Evolutionary conservation across 371 early-diverging fungal species (phyloP).

Genomic region (Mortierella sp.): DNA sequence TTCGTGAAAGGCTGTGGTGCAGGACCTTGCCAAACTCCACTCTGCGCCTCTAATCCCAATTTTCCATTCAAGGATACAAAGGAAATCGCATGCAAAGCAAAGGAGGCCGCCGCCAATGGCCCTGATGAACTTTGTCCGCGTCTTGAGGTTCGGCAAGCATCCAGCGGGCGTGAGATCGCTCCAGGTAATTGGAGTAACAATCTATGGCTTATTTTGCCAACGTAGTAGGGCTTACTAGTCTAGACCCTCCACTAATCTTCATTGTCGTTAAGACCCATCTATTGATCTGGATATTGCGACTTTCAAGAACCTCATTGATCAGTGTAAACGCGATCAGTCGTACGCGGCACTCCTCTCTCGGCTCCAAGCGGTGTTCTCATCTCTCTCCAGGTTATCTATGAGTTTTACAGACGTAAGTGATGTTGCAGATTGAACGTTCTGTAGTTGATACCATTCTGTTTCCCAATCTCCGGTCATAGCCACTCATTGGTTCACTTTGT

Average conservation of each 20-base stretch:
- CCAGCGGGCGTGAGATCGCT: conserved; percentile 35
- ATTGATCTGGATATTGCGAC: conserved; percentile 38
- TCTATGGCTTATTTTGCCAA: neutral
- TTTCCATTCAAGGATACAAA: conserved; percentile 39
- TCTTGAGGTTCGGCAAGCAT: conserved; percentile 11
- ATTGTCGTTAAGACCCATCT: conserved; percentile 24
- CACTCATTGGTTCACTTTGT: neutral
- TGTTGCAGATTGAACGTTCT: too few species aligned
- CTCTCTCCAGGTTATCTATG: conserved; percentile 48
- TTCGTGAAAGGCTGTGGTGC: conserved; percentile 44
- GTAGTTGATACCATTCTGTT: too few species aligned
- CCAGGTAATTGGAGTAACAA: conserved; percentile 16
- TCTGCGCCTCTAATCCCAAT: conserved; percentile 40
- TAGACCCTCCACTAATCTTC: too few species aligned
- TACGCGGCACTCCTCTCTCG: conserved; percentile 33
- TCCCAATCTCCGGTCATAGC: too few species aligned
- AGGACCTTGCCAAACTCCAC: conserved; percentile 18
- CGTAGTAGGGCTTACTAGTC: neutral
- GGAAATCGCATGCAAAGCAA: conserved; percentile 38
- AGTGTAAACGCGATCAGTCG: conserved; percentile 35
- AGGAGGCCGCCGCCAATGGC: conserved; percentile 27
- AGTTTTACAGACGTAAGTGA: conserved; percentile 49
- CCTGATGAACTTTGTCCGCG: conserved; percentile 34
- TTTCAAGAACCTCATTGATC: conserved; percentile 36
- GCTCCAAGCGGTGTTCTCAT: conserved; percentile 44